phyloP scores from a whole-genome alignment of 2,329 filamentous ascomycete genomes.

The Trichoderma afroharzianum region DNA sequence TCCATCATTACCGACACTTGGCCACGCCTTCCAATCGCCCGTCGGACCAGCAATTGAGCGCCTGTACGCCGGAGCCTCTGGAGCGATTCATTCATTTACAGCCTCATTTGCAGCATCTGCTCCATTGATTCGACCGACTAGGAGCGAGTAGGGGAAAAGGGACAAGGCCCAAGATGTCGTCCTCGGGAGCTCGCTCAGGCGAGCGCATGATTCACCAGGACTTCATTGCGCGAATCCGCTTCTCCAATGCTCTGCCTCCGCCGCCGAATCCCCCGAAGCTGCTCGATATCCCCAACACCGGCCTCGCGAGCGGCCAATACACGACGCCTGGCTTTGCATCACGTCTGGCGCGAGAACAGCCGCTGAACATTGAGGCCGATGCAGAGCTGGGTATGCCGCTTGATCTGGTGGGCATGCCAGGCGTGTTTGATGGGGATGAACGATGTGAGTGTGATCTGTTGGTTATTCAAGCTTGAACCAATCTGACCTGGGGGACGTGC shows the following conservation, averaged over 20 bases:
- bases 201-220: conserved; percentile 78
- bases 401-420: conserved; percentile 90
- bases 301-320: conserved; percentile 81
- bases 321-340: conserved; percentile 88
- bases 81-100: not conserved
- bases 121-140: not conserved
- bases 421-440: conserved; percentile 92
- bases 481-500: conserved; percentile 3
- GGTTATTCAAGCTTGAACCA: not conserved
- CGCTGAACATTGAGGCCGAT: conserved; percentile 94
- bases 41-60: not conserved
- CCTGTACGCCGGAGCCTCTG: not conserved
- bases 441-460: conserved; percentile 57
- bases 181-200: conserved; percentile 39
- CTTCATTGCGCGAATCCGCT: conserved; percentile 93
- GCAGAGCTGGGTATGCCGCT: conserved; percentile 97
- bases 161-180: conserved; percentile 29
- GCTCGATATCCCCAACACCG: conserved; percentile 92
- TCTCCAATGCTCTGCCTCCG: conserved; percentile 91
- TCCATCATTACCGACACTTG: not conserved
- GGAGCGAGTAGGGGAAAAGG: conserved; percentile 16
- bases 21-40: not conserved
- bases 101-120: not conserved
- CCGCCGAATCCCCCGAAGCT: conserved; percentile 94
- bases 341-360: conserved; percentile 83